phyloP scores from a whole-genome alignment of 768 basidiomycete species.

The Clavulina sp. region DNA sequence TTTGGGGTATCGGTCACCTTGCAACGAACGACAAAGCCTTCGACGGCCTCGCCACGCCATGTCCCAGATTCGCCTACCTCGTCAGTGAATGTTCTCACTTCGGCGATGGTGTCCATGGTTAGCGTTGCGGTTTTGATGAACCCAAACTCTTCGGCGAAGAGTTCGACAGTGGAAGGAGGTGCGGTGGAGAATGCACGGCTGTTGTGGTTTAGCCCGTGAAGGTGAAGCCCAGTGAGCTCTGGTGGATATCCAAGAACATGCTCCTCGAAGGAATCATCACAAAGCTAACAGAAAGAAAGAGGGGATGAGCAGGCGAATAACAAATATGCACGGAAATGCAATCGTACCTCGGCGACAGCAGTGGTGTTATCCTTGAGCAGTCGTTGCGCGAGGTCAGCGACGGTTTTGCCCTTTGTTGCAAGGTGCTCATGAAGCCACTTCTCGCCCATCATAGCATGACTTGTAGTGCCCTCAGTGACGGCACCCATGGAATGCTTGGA shows the following conservation, averaged over 20 bases:
- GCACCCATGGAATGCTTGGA: slow-evolving; percentile 85
- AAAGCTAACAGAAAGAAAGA: slow-evolving; percentile 38
- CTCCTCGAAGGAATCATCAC: slow-evolving; percentile 94
- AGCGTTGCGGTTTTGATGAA: slow-evolving; percentile 63
- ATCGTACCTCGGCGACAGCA: slow-evolving; percentile 79
- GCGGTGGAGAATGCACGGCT: slow-evolving; percentile 52
- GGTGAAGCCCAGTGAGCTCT: slow-evolving; percentile 74
- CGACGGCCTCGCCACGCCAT: slow-evolving; percentile 74
- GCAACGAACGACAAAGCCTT: slow-evolving; percentile 88
- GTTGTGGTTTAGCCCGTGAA: slow-evolving; percentile 77
- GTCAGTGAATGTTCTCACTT: slow-evolving; percentile 58
- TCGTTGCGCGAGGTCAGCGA: slow-evolving; percentile 50
- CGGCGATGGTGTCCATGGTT: slow-evolving; percentile 37
- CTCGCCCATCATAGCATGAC: slow-evolving; percentile 74
- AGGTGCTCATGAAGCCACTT: slow-evolving; percentile 65
- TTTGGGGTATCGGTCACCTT: background rate
- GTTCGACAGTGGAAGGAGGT: slow-evolving; percentile 44
- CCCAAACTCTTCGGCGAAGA: slow-evolving; percentile 79
- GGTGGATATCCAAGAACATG: slow-evolving; percentile 76
- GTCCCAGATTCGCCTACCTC: slow-evolving; percentile 45
- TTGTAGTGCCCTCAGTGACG: slow-evolving; percentile 24
- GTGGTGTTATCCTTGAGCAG: slow-evolving; percentile 80
- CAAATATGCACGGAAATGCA: too few relatives aligned
- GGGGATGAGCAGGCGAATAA: background rate
- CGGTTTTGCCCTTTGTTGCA: slow-evolving; percentile 37